A percentile compares a stretch with the other conserved stretches of the same genome.
phyloP scores from a whole-genome alignment of 2,329 filamentous ascomycete genomes.

The Chaetoscypha palmicola region DNA sequence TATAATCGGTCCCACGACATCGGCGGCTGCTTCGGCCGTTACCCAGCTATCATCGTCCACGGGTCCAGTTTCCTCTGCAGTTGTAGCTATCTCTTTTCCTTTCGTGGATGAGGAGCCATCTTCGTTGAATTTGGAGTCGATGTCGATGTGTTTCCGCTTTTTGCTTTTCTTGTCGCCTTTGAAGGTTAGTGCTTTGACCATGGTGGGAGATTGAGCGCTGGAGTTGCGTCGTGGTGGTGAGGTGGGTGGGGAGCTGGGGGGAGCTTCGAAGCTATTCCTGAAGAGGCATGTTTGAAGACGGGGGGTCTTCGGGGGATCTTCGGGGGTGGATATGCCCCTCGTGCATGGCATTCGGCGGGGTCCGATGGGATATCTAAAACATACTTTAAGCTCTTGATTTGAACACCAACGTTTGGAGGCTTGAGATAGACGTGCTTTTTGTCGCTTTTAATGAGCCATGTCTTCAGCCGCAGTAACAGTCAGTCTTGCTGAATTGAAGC shows the following conservation, averaged over 20 bases:
- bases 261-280: too few species aligned
- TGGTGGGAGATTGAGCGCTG: constrained; percentile 33
- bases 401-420: too few species aligned
- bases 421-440: not conserved
- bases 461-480: constrained; percentile 38
- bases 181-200: constrained; percentile 88
- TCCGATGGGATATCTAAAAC: constrained; percentile 1
- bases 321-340: constrained; percentile 1
- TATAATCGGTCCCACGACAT: constrained; percentile 76
- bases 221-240: not conserved
- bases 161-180: constrained; percentile 96
- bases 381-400: too few species aligned
- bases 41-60: constrained; percentile 83
- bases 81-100: constrained; percentile 19
- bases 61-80: constrained; percentile 10
- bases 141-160: constrained; percentile 72
- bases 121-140: constrained; percentile 34
- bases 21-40: constrained; percentile 64
- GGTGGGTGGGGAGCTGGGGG: too few species aligned
- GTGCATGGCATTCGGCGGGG: not conserved
- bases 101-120: constrained; percentile 27
- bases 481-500: constrained; percentile 53
- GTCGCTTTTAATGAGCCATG: constrained; percentile 16
- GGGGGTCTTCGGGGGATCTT: constrained; percentile 6
- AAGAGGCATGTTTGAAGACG: constrained; percentile 3